Percentiles rank a stretch among this genome's conserved stretches.
Evolutionary conservation across 257 asterid genomes (phyloP).

Genomic region (Craterostigma plantagineum): DNA sequence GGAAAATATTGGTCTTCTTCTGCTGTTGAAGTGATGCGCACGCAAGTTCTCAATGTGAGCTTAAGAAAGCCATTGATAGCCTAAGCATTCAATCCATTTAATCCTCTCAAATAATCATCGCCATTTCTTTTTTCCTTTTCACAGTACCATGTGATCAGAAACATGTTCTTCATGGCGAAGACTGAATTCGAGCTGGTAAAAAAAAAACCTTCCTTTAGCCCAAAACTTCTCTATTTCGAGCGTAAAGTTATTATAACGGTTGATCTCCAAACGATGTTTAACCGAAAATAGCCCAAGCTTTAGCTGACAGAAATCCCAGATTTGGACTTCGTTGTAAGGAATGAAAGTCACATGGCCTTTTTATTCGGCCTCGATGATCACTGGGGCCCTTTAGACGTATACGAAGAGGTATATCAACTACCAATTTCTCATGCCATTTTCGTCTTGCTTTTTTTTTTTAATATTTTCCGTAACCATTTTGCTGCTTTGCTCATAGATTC

Average conservation of each 20-base stretch:
- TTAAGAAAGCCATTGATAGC: too few relatives aligned
- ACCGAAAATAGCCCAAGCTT: too few relatives aligned
- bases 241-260: too few relatives aligned
- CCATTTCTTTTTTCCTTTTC: constrained; percentile 1
- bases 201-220: background rate
- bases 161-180: constrained; percentile 68
- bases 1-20: constrained; percentile 63
- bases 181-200: constrained; percentile 68
- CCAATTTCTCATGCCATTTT: background rate
- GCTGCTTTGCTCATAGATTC: constrained; percentile 21
- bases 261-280: too few relatives aligned
- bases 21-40: constrained; percentile 42
- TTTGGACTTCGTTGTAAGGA: constrained; percentile 45
- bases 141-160: constrained; percentile 69
- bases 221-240: too few relatives aligned
- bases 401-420: constrained; percentile 47
- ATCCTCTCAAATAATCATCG: background rate
- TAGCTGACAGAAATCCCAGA: constrained; percentile 62
- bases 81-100: too few relatives aligned
- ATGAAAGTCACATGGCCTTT: constrained; percentile 43
- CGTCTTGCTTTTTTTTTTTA: background rate
- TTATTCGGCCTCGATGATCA: constrained; percentile 75
- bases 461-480: background rate
- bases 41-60: constrained; percentile 52
- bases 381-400: constrained; percentile 81